These are phyloP conservation scores for Acorus gramineus DNA, from an alignment of 106 monocot species.

Conservation along the genomic window DNA sequence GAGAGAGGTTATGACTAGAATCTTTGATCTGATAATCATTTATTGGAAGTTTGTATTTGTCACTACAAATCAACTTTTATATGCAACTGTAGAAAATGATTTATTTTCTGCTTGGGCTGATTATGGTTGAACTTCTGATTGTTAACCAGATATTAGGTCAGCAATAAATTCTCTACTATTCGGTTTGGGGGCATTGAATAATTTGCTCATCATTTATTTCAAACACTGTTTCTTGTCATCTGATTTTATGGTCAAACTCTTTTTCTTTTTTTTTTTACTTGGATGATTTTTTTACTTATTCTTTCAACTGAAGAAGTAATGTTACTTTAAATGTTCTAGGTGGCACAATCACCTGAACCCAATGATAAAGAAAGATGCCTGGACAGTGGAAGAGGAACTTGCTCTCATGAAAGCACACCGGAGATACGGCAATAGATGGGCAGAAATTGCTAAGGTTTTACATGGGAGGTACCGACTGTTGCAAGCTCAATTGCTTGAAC, in stretches of 20 bases:
- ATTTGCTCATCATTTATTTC: background rate
- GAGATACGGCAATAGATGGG: conserved; percentile 83
- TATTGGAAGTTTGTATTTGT: no score
- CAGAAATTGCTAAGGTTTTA: conserved; percentile 79
- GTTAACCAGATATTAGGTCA: no score
- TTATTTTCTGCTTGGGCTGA: no score
- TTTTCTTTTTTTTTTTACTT: conserved; percentile 1
- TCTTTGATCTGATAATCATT: background rate
- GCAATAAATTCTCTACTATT: no score
- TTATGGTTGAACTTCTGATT: no score
- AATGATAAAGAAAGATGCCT: conserved; percentile 79
- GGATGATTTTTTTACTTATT: background rate
- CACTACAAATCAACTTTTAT: no score
- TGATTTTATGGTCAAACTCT: background rate
- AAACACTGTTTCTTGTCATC: no score
- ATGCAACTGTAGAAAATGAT: no score
- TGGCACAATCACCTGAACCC: conserved; percentile 99
- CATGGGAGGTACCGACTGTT: conserved; percentile 60
- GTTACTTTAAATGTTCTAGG: conserved; percentile 23
- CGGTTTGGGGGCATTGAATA: background rate
- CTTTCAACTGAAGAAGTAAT: background rate
- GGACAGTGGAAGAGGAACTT: conserved; percentile 82
- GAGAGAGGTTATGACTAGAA: conserved; percentile 51
- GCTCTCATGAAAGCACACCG: conserved; percentile 67
- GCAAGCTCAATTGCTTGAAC: background rate